These are phyloP conservation scores for Phytophthora pinifolia DNA, from an alignment of 352 stramenopile species.

Conservation along the genomic window DNA sequence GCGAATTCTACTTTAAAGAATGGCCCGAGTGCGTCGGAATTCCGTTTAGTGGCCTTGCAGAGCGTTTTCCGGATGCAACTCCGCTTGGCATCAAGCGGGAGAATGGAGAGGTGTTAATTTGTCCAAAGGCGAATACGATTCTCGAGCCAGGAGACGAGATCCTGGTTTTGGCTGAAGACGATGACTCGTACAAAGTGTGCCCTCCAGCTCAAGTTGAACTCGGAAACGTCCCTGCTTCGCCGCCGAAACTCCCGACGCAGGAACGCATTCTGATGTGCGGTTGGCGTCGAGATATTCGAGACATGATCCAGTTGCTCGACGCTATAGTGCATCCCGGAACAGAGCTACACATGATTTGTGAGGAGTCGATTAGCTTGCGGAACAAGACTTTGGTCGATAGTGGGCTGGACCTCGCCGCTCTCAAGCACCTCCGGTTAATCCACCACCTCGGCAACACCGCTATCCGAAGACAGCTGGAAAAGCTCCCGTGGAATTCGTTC, in stretches of 20 bases:
- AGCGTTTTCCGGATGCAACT: conserved; percentile 80
- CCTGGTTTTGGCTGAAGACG: conserved; percentile 85
- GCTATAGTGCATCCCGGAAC: conserved; percentile 57
- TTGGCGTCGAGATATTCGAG: conserved; percentile 88
- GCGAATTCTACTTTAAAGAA: conserved; percentile 90
- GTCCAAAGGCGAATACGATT: conserved; percentile 34
- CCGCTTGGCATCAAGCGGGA: conserved; percentile 75
- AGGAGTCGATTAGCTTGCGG: conserved; percentile 63
- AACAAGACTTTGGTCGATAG: conserved; percentile 64
- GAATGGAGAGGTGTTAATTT: conserved; percentile 63
- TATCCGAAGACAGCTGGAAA: conserved; percentile 69
- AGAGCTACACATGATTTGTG: conserved; percentile 84
- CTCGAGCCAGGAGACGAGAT: conserved; percentile 67
- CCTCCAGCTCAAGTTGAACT: conserved; percentile 38
- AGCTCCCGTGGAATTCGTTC: conserved; percentile 63
- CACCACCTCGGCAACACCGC: conserved; percentile 84
- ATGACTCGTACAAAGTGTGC: conserved; percentile 85
- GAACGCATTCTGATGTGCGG: conserved; percentile 88
- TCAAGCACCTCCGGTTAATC: conserved; percentile 58
- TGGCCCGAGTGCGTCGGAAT: conserved; percentile 80
- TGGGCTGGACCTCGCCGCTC: conserved; percentile 43
- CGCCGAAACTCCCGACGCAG: conserved; percentile 22
- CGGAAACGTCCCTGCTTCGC: conserved; percentile 30
- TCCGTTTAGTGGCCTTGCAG: conserved; percentile 60
- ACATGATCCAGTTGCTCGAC: conserved; percentile 88